A percentile compares a stretch with the other conserved stretches of the same genome.
These are phyloP conservation scores for Auxenochlorella pyrenoidosa DNA, from an alignment of 139 green algal species.

Conservation along the genomic window DNA sequence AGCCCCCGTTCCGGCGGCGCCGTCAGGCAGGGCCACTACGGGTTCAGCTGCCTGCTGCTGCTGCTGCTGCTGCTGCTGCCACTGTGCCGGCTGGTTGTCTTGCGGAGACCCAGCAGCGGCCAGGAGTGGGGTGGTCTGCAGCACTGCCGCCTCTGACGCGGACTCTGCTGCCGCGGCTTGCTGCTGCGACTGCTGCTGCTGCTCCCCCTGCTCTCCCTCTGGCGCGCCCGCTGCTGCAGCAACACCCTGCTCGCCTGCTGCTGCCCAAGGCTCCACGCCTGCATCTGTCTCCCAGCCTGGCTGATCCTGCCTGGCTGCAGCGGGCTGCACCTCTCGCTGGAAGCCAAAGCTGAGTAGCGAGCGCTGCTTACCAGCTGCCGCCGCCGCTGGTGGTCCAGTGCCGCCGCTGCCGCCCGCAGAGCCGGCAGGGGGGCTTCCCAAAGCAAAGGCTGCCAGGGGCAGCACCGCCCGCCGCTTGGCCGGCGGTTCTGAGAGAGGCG, in stretches of 20 bases:
- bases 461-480: slow-evolving; percentile 29
- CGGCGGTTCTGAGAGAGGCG: background rate
- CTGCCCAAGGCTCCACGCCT: background rate
- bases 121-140: slow-evolving; percentile 10
- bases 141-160: background rate
- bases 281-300: background rate
- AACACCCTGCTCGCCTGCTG: background rate
- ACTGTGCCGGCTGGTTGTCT: background rate
- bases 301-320: background rate
- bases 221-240: background rate
- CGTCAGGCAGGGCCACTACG: background rate
- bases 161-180: background rate
- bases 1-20: background rate
- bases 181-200: background rate
- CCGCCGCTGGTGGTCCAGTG: slow-evolving; percentile 14
- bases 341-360: slow-evolving; percentile 42
- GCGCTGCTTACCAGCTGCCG: slow-evolving; percentile 24
- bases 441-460: slow-evolving; percentile 31
- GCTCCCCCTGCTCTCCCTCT: background rate
- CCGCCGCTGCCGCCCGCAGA: background rate
- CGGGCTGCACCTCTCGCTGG: background rate
- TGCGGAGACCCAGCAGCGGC: no score
- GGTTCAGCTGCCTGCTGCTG: background rate
- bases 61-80: slow-evolving; percentile 2
- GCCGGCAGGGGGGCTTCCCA: background rate